A percentile compares a stretch with the other conserved stretches of the same genome.
Evolutionary conservation across 1,139 yeast genomes (phyloP).

Genomic region (Suzukiozyma palmioleophila): DNA sequence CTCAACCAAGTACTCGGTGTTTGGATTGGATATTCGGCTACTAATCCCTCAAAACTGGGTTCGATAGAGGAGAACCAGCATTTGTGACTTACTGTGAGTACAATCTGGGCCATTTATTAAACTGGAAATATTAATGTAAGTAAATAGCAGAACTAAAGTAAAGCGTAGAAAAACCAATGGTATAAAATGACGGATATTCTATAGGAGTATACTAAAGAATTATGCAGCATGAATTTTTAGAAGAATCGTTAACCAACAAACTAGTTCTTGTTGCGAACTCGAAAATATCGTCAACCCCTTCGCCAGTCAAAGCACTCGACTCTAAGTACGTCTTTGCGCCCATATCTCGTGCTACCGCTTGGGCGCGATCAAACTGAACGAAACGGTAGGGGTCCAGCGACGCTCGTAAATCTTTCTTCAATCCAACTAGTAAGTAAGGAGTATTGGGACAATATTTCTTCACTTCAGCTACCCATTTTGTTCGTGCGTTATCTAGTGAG

Average conservation of each 20-base stretch:
- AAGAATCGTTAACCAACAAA: slow-evolving; percentile 34
- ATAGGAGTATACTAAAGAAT: slow-evolving; percentile 17
- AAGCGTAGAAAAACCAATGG: no score
- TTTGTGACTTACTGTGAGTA: no score
- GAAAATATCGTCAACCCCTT: slow-evolving; percentile 77
- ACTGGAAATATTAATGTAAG: no score
- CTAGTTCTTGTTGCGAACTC: slow-evolving; percentile 74
- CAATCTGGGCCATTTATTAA: no score
- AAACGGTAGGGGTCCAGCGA: slow-evolving; percentile 29
- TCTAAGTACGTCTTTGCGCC: slow-evolving; percentile 70
- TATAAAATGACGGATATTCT: no score
- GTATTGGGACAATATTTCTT: slow-evolving; percentile 61
- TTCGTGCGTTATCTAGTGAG: slow-evolving; percentile 61
- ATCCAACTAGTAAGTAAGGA: slow-evolving; percentile 63
- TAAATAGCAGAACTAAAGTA: no score
- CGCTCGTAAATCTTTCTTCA: slow-evolving; percentile 61
- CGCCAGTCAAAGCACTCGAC: slow-evolving; percentile 75
- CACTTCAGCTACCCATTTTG: slow-evolving; percentile 74
- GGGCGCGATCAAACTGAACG: slow-evolving; percentile 54
- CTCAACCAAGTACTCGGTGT: no score
- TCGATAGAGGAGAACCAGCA: no score
- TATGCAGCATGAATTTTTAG: slow-evolving; percentile 30
- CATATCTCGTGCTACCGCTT: slow-evolving; percentile 56
- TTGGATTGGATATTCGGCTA: no score
- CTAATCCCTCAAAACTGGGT: no score